Conservation (phyloP, 1,284 basidiomycete genomes). For the Schizophyllum amplum region DNA sequence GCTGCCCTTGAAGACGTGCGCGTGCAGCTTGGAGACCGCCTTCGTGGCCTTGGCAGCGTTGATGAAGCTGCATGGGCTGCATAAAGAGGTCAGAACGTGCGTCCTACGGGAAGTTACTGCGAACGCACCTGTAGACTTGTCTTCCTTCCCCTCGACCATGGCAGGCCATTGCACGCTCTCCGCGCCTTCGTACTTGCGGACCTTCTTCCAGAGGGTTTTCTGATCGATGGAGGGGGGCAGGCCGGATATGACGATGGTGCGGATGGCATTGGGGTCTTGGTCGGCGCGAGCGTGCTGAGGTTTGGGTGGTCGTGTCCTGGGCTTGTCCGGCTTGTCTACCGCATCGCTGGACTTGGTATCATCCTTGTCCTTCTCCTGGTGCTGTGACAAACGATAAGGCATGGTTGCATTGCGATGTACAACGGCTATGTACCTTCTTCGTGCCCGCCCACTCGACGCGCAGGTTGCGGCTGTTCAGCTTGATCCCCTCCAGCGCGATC, state of each 20-base stretch:
- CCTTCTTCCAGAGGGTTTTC: conserved; percentile 82
- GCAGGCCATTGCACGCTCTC: conserved; percentile 68
- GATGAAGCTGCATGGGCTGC: conserved; percentile 74
- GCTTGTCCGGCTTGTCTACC: conserved; percentile 34
- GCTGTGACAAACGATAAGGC: background rate
- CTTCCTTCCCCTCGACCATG: conserved; percentile 39
- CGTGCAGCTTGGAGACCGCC: conserved; percentile 80
- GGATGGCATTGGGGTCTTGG: conserved; percentile 70
- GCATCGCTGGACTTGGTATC: conserved; percentile 21
- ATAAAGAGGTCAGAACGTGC: background rate
- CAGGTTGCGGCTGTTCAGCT: conserved; percentile 58
- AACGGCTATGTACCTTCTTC: conserved; percentile 42
- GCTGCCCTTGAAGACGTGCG: conserved; percentile 88
- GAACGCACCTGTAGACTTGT: conserved; percentile 22
- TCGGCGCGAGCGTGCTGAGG: conserved; percentile 26
- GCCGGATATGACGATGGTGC: conserved; percentile 75
- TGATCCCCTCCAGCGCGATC: conserved; percentile 46
- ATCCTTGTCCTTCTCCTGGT: conserved; percentile 32
- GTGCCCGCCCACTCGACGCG: conserved; percentile 76
- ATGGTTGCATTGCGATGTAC: background rate
- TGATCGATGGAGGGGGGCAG: conserved; percentile 37
- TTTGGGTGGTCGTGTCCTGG: conserved; percentile 24
- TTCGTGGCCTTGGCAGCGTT: conserved; percentile 66
- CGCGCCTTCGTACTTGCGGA: conserved; percentile 70
- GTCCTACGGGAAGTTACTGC: background rate